These are phyloP conservation scores for Magnaporthiopsis poae DNA, from an alignment of 2,329 filamentous ascomycete species.

Conservation along the genomic window DNA sequence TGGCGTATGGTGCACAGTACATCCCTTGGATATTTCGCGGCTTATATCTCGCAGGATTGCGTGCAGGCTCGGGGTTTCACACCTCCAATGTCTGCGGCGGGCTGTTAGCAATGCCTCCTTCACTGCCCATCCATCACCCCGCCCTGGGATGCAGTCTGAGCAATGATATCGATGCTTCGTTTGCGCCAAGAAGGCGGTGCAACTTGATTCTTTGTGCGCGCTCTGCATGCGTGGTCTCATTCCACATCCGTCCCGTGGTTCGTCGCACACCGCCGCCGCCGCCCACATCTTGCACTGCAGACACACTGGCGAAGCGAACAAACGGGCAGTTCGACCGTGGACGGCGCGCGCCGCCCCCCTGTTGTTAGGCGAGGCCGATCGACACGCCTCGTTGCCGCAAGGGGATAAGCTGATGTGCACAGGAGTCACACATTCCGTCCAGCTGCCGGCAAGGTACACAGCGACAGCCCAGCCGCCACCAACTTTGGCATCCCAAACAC, in stretches of 20 bases:
- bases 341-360: neutral
- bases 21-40: no score
- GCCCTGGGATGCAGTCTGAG: neutral
- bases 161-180: neutral
- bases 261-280: no score
- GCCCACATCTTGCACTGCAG: neutral
- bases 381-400: neutral
- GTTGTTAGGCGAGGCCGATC: neutral
- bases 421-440: neutral
- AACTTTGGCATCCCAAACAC: neutral
- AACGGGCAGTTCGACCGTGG: neutral
- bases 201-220: neutral
- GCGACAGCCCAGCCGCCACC: neutral
- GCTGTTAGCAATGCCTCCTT: neutral
- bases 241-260: neutral
- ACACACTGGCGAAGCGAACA: neutral
- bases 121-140: neutral
- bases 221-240: neutral
- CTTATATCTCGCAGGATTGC: neutral
- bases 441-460: neutral
- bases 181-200: neutral
- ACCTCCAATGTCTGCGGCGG: neutral
- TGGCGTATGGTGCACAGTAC: no score
- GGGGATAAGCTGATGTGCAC: neutral
- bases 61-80: neutral